Conservation (phyloP, 2,329 filamentous ascomycete species). For the Dactylellina parvicollis region DNA sequence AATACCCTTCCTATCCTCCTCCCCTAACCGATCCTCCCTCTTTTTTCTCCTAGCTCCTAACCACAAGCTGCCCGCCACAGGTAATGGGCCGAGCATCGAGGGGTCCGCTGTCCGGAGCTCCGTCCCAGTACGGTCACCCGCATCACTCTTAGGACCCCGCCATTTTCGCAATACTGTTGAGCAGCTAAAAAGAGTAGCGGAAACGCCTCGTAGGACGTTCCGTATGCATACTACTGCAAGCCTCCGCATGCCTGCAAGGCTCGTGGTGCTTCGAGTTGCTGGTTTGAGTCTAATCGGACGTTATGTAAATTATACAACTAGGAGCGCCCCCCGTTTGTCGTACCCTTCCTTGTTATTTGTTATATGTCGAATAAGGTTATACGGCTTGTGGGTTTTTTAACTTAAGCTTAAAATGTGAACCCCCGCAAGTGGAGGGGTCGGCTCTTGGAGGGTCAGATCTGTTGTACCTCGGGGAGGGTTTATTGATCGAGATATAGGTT, state of each 20-base stretch:
- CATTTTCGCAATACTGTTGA: neutral
- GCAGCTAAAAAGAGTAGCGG: neutral
- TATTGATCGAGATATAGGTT: too few species aligned
- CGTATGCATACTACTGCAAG: conserved; percentile 1
- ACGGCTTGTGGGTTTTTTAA: too few species aligned
- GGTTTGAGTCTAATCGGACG: neutral
- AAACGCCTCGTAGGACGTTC: neutral
- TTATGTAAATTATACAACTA: neutral
- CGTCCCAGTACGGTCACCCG: neutral
- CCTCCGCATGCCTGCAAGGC: too few species aligned
- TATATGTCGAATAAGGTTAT: neutral
- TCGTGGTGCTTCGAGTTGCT: neutral
- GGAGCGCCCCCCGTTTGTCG: too few species aligned
- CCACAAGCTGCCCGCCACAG: too few species aligned
- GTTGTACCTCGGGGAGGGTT: too few species aligned
- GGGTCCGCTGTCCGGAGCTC: neutral
- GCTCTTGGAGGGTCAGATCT: too few species aligned
- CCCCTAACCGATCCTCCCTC: too few species aligned
- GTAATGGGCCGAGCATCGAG: neutral
- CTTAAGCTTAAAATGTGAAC: too few species aligned
- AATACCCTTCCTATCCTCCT: too few species aligned
- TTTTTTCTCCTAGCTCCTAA: too few species aligned
- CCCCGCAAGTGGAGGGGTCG: too few species aligned
- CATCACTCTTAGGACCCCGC: neutral
- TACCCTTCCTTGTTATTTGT: neutral